Conservation (phyloP, 1,284 basidiomycete species). For the Ceratobasidium sp. region DNA sequence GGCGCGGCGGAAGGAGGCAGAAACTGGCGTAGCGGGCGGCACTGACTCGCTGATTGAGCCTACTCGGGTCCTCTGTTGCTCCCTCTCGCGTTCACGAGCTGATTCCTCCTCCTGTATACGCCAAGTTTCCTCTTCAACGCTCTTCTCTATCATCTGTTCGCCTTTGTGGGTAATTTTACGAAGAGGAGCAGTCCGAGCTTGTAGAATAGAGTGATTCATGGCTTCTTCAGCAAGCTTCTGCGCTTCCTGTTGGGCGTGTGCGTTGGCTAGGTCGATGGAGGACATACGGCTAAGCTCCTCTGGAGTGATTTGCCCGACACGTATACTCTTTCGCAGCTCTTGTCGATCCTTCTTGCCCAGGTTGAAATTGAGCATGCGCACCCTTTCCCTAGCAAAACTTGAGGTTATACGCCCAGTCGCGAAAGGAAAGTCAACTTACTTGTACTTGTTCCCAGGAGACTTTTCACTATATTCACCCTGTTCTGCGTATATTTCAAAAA, state of each 20-base stretch:
- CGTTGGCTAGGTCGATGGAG: slow-evolving; percentile 86
- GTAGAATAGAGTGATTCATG: slow-evolving; percentile 84
- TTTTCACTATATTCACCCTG: slow-evolving; percentile 79
- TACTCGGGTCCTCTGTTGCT: slow-evolving; percentile 72
- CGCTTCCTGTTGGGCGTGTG: slow-evolving; percentile 84
- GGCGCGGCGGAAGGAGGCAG: slow-evolving; percentile 65
- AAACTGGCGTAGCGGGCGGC: background rate
- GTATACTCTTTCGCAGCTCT: slow-evolving; percentile 80
- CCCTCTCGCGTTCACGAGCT: slow-evolving; percentile 65
- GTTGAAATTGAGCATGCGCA: slow-evolving; percentile 86
- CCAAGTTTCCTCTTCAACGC: slow-evolving; percentile 63
- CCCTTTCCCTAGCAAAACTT: slow-evolving; percentile 74
- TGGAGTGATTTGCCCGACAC: slow-evolving; percentile 72
- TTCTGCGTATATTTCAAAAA: slow-evolving; percentile 80
- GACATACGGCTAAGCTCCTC: slow-evolving; percentile 84
- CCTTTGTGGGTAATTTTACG: slow-evolving; percentile 93
- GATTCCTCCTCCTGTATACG: slow-evolving; percentile 53
- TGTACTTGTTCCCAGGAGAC: slow-evolving; percentile 80
- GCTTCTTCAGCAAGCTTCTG: slow-evolving; percentile 83
- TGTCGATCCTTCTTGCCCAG: slow-evolving; percentile 81
- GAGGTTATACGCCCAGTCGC: slow-evolving; percentile 11
- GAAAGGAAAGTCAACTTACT: slow-evolving; percentile 65
- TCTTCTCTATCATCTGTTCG: slow-evolving; percentile 84
- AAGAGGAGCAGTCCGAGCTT: slow-evolving; percentile 74
- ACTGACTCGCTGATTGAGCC: slow-evolving; percentile 23